Evolutionary conservation across 495 filamentous ascomycete species (phyloP).

Genomic region (Hypoxylon crocopeplum): DNA sequence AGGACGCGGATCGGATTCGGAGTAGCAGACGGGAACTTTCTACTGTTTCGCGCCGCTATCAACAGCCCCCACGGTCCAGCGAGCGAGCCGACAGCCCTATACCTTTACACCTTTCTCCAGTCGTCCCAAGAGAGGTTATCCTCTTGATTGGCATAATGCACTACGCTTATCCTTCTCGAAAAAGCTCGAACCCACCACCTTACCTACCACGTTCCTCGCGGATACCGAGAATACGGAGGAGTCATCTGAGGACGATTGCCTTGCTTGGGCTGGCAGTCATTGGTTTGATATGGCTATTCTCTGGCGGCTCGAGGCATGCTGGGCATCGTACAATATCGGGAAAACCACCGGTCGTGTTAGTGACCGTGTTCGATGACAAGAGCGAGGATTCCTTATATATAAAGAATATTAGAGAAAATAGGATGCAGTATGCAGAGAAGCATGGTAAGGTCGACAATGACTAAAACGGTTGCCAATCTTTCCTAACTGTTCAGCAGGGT

Average conservation of each 20-base stretch:
- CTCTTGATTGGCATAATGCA: slow-evolving; percentile 69
- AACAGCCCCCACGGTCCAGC: neutral
- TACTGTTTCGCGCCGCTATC: slow-evolving; percentile 8
- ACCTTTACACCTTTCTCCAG: neutral
- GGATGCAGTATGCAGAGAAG: slow-evolving; percentile 81
- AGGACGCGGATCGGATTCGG: slow-evolving; percentile 12
- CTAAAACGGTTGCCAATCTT: neutral
- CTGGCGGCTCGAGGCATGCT: slow-evolving; percentile 46
- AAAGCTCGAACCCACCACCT: slow-evolving; percentile 72
- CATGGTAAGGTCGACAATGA: slow-evolving; percentile 71
- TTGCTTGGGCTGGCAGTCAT: slow-evolving; percentile 63
- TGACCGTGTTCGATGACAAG: slow-evolving; percentile 78
- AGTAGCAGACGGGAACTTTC: slow-evolving; percentile 7
- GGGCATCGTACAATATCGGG: slow-evolving; percentile 61
- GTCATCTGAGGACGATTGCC: slow-evolving; percentile 68
- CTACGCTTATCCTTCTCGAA: slow-evolving; percentile 87
- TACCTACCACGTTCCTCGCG: slow-evolving; percentile 65
- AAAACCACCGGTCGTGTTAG: slow-evolving; percentile 81
- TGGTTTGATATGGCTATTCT: slow-evolving; percentile 67
- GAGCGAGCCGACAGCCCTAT: neutral
- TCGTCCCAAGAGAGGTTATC: neutral
- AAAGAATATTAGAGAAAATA: slow-evolving; percentile 77
- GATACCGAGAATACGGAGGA: slow-evolving; percentile 67
- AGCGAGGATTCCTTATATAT: slow-evolving; percentile 68
- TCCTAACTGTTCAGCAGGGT: slow-evolving; percentile 63